phyloP scores from a whole-genome alignment of 2,329 filamentous ascomycete species.

The Trichoderma sp. region DNA sequence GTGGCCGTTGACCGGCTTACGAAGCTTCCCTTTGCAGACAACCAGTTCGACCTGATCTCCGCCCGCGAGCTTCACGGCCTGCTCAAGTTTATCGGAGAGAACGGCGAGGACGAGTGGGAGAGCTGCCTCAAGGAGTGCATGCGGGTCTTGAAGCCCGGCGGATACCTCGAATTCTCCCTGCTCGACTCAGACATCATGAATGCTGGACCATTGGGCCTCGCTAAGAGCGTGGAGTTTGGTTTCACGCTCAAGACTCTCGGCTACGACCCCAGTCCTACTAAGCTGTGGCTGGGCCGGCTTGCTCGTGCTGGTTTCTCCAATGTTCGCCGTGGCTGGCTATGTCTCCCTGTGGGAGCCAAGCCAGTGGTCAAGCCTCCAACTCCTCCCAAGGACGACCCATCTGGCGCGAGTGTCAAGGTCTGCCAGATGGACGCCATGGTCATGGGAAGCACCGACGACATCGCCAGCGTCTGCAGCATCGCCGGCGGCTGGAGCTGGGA shows the following conservation, averaged over 20 bases:
- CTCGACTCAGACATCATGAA: slow-evolving; percentile 90
- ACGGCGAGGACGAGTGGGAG: slow-evolving; percentile 83
- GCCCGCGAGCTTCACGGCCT: slow-evolving; percentile 84
- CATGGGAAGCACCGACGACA: slow-evolving; percentile 68
- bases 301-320: slow-evolving; percentile 75
- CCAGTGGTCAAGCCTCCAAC: slow-evolving; percentile 38
- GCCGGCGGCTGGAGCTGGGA: slow-evolving; percentile 93
- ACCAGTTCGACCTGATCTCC: slow-evolving; percentile 89
- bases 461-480: slow-evolving; percentile 76
- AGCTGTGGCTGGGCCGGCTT: slow-evolving; percentile 76
- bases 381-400: slow-evolving; percentile 41
- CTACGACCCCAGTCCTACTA: slow-evolving; percentile 84
- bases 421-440: slow-evolving; percentile 64
- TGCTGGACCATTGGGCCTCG: slow-evolving; percentile 75
- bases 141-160: slow-evolving; percentile 89
- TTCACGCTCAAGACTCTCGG: slow-evolving; percentile 87
- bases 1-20: slow-evolving; percentile 76
- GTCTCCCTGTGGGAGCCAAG: slow-evolving; percentile 74
- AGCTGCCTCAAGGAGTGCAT: slow-evolving; percentile 81
- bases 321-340: slow-evolving; percentile 83
- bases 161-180: slow-evolving; percentile 87
- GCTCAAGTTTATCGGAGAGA: slow-evolving; percentile 71
- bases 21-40: slow-evolving; percentile 79
- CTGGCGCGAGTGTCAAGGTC: slow-evolving; percentile 48
- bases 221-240: slow-evolving; percentile 87